A percentile compares a stretch with the other conserved stretches of the same genome.
Evolutionary conservation across 2,329 filamentous ascomycete species (phyloP).

Genomic region (Aspergillus novoparasiticus): DNA sequence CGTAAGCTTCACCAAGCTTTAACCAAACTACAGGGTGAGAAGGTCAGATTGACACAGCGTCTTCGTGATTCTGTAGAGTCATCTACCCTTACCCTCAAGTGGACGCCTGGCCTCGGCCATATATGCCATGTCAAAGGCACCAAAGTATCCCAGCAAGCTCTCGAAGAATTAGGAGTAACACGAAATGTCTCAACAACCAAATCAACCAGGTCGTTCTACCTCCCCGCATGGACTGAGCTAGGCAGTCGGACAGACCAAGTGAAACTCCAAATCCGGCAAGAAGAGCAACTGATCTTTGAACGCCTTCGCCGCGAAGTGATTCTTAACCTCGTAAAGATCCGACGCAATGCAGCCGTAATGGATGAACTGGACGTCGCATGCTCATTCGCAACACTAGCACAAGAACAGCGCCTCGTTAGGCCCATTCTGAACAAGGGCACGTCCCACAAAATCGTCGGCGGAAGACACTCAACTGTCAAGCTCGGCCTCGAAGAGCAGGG

Average conservation of each 20-base stretch:
- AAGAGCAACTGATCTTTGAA: constrained; percentile 81
- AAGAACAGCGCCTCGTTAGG: constrained; percentile 71
- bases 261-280: constrained; percentile 74
- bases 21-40: constrained; percentile 61
- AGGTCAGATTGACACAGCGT: constrained; percentile 59
- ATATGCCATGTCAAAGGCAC: constrained; percentile 83
- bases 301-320: constrained; percentile 75
- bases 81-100: constrained; percentile 73
- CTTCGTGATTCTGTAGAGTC: constrained; percentile 66
- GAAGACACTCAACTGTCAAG: constrained; percentile 91
- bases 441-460: constrained; percentile 76
- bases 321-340: constrained; percentile 77
- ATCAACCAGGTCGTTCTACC: constrained; percentile 80
- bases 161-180: constrained; percentile 48
- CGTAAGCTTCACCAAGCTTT: constrained; percentile 69
- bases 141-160: constrained; percentile 61
- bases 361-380: constrained; percentile 91
- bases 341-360: constrained; percentile 85
- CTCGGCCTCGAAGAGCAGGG: constrained; percentile 77
- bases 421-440: constrained; percentile 69
- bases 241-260: constrained; percentile 78
- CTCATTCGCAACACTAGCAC: constrained; percentile 78
- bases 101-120: constrained; percentile 84
- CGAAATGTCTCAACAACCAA: constrained; percentile 76
- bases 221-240: constrained; percentile 79